Evolutionary conservation across 441 rosid genomes (phyloP).

Genomic region (Sinapis alba): DNA sequence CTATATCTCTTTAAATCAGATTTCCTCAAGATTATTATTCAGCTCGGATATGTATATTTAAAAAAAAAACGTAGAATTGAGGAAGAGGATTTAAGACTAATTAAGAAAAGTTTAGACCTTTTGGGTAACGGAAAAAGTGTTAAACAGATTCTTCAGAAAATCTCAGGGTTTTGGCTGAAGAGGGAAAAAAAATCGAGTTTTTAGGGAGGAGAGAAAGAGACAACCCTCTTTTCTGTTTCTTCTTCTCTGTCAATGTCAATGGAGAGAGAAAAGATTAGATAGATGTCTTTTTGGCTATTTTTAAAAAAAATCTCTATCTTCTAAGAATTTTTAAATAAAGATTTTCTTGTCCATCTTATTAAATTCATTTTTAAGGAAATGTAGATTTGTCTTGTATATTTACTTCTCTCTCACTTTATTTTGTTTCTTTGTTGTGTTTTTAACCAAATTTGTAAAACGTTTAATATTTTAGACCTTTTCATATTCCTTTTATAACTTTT

Average conservation of each 20-base stretch:
- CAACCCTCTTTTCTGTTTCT: neutral
- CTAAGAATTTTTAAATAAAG: constrained; percentile 11
- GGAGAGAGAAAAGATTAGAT: constrained; percentile 24
- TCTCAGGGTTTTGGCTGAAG: constrained; percentile 40
- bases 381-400: constrained; percentile 15
- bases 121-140: constrained; percentile 19
- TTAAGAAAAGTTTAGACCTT: neutral
- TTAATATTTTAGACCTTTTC: constrained; percentile 16
- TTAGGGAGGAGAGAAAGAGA: neutral
- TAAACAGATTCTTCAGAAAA: constrained; percentile 10
- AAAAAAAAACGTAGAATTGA: constrained; percentile 10
- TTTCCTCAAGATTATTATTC: neutral
- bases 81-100: constrained; percentile 11
- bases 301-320: no score
- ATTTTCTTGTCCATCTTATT: constrained; percentile 4
- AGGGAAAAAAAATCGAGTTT: neutral
- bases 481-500: constrained; percentile 3
- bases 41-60: neutral
- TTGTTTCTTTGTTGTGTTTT: neutral
- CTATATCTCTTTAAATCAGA: constrained; percentile 20
- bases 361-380: constrained; percentile 24
- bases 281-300: constrained; percentile 27
- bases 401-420: neutral
- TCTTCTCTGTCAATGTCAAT: constrained; percentile 5
- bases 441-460: constrained; percentile 8